These are phyloP conservation scores for Starmera amethionina DNA, from an alignment of 805 yeast species.

Conservation along the genomic window DNA sequence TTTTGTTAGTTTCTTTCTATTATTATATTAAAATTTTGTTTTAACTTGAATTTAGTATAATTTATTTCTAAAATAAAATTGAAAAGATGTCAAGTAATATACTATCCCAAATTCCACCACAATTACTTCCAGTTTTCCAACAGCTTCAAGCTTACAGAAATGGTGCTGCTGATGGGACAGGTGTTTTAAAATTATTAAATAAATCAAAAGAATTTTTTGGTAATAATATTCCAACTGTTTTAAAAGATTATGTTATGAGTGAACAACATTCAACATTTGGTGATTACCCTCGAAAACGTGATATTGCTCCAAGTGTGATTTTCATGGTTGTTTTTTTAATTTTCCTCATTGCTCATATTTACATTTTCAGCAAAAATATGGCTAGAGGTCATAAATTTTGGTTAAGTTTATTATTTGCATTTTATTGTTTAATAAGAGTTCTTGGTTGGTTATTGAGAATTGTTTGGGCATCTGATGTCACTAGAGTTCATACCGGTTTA, in stretches of 20 bases:
- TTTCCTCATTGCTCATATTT: conserved; percentile 35
- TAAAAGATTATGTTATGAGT: conserved; percentile 27
- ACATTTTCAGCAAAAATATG: conserved; percentile 37
- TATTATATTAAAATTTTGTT: too few species aligned
- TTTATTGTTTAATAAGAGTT: conserved; percentile 42
- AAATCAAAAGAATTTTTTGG: conserved; percentile 28
- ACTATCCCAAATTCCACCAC: neutral
- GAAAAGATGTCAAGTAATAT: too few species aligned
- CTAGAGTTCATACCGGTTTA: conserved; percentile 38
- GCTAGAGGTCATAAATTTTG: conserved; percentile 53
- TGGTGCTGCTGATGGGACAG: conserved; percentile 42
- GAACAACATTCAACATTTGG: conserved; percentile 50
- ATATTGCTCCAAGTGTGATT: conserved; percentile 50
- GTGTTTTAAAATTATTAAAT: conserved; percentile 27
- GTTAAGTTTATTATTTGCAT: conserved; percentile 40
- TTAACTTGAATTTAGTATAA: too few species aligned
- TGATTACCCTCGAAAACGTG: conserved; percentile 43
- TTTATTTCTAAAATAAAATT: too few species aligned
- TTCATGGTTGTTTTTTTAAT: conserved; percentile 45
- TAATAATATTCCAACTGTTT: conserved; percentile 27
- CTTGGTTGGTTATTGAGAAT: conserved; percentile 52
- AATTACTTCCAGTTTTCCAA: neutral
- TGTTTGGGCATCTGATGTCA: conserved; percentile 47
- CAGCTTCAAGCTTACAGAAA: conserved; percentile 20
- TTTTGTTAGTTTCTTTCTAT: too few species aligned